A percentile compares a stretch with the other conserved stretches of the same genome.
These are phyloP conservation scores for Trebouxia sp. DNA, from an alignment of 139 green algal species.

Conservation along the genomic window DNA sequence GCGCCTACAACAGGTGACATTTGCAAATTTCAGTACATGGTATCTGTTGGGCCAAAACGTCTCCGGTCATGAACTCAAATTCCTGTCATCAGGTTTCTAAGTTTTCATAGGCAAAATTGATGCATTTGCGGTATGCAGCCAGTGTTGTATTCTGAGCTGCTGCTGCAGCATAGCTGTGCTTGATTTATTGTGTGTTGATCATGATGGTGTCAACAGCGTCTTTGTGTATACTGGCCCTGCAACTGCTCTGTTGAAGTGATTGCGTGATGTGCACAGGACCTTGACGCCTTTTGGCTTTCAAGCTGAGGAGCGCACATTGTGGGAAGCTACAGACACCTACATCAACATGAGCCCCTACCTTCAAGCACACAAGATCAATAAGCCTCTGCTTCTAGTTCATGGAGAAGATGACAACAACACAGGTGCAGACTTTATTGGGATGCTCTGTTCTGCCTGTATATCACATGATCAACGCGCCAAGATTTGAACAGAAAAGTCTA, in stretches of 20 bases:
- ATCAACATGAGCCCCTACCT: slow-evolving; percentile 90
- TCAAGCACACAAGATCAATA: slow-evolving; percentile 90
- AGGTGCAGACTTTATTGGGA: no score
- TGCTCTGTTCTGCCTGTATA: no score
- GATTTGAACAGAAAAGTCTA: no score
- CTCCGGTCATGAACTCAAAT: not conserved
- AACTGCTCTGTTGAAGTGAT: no score
- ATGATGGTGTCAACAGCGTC: not conserved
- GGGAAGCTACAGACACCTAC: slow-evolving; percentile 93
- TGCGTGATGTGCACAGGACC: slow-evolving; percentile 53
- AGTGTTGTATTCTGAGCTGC: not conserved
- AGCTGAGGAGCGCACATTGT: slow-evolving; percentile 94
- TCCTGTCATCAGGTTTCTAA: not conserved
- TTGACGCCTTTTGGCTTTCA: slow-evolving; percentile 99
- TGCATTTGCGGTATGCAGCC: not conserved
- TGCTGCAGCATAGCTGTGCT: no score
- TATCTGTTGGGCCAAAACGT: not conserved
- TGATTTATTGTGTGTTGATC: not conserved
- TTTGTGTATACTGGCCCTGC: no score
- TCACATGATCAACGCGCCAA: not conserved
- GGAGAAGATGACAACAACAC: slow-evolving; percentile 98
- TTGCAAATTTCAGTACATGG: no score
- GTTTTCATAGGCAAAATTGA: not conserved
- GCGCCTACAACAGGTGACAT: slow-evolving; percentile 87
- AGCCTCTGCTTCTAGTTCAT: slow-evolving; percentile 95